Base-by-base conservation (phyloP, 1,139 yeast species). In the Candida albicans region DNA sequence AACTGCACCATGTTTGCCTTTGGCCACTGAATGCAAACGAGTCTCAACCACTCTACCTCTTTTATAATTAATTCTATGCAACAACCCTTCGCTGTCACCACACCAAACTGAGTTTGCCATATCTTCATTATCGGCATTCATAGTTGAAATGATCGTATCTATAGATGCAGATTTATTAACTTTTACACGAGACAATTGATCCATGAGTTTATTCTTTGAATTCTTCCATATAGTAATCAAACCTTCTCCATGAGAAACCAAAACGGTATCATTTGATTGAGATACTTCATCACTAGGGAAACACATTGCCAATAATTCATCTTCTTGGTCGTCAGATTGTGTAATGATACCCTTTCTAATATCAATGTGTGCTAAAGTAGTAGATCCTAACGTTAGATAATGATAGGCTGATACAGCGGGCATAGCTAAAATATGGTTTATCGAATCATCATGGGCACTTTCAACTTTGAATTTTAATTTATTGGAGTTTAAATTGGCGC, bases 171-270 rank as follows among this genome's bases (percentile, higher is more conserved):
- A 82, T 47, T 77, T 81, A 40, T 82, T 75, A 8, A 91, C 73
- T 49, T 83, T 81, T 14, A 91, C 78, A 45, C 98, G 73, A n/a
- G 87, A 78, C 42, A 89, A 73, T 62, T 90, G 97, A 62, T 91
- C 98, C 51, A 72, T 75, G 55, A 84, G 76, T 41, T 74, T 75
- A 57, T 84, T 86, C 59, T 79, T 79, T 34, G 79, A 73, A 35
- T 84, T 81, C 53, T 81, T 82, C 99, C 98, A 93, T n/a, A 87
- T 72, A 0, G 98, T 89, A 6, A 89, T 75, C n/a, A 89, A 79
- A 2, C 98, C 98, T 59, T 87, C 95, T 2, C 96, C 91, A 82
- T 90, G 91, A 55, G 91, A 82, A 0, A 86, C 87, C 15, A 84
- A 71, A 2, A 82, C 82, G 2, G 78, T 71, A 35, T 84, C 89